Conservation (phyloP, 108 stramenopile species). For the Skeletonema marinoi region DNA sequence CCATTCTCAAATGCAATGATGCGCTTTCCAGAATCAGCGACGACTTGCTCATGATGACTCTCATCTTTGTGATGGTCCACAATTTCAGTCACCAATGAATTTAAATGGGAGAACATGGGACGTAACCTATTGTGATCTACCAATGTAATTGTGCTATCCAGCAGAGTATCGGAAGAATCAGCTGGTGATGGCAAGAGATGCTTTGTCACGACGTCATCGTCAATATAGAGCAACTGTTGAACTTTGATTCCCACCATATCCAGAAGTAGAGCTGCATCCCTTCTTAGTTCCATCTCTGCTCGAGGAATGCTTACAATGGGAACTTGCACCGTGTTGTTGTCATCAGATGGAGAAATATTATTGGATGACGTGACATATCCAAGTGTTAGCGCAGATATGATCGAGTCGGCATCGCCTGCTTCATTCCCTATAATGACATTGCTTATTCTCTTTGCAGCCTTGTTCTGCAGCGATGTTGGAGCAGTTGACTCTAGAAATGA, state of each 20-base stretch:
- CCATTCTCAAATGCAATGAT: slow-evolving; percentile 63
- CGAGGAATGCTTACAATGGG: slow-evolving; percentile 39
- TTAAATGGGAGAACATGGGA: slow-evolving; percentile 20
- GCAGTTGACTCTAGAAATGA: background rate
- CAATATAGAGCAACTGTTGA: slow-evolving; percentile 23
- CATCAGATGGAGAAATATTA: background rate
- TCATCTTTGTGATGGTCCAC: slow-evolving; percentile 86
- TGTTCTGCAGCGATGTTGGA: background rate
- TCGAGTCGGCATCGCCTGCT: slow-evolving; percentile 87
- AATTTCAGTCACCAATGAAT: slow-evolving; percentile 52
- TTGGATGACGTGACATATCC: slow-evolving; percentile 50
- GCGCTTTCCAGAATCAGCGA: slow-evolving; percentile 35
- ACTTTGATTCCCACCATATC: slow-evolving; percentile 32
- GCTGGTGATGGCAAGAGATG: background rate
- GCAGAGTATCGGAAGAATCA: background rate
- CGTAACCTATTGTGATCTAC: slow-evolving; percentile 76
- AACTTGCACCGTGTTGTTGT: background rate
- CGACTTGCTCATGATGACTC: slow-evolving; percentile 49
- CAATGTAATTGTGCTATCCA: slow-evolving; percentile 47
- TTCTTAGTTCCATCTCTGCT: slow-evolving; percentile 29
- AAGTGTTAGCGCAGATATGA: slow-evolving; percentile 64
- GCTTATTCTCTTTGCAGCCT: background rate
- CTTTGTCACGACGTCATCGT: slow-evolving; percentile 25
- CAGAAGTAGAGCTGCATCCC: slow-evolving; percentile 37
- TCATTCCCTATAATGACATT: slow-evolving; percentile 66